Evolutionary conservation across 805 yeast genomes (phyloP).

Genomic region (Ogataea polymorpha): DNA sequence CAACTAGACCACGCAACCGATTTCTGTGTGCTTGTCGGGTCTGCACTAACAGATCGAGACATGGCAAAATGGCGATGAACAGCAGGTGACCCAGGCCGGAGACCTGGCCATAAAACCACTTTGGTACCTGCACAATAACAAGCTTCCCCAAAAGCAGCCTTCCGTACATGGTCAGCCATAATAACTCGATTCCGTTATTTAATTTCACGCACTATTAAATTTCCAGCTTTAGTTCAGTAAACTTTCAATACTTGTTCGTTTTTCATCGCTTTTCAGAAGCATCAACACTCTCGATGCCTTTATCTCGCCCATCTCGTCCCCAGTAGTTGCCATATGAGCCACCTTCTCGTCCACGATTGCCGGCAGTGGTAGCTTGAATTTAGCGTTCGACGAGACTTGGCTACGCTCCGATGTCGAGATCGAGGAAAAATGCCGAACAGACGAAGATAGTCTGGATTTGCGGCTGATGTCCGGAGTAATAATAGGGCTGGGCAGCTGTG

Average conservation of each 20-base stretch:
- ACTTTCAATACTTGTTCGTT: constrained; percentile 20
- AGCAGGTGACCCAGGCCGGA: too few relatives aligned
- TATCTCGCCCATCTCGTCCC: neutral
- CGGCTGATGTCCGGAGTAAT: constrained; percentile 15
- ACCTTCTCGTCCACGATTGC: constrained; percentile 23
- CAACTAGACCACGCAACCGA: constrained; percentile 98
- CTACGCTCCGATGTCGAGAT: neutral
- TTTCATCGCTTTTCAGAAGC: constrained; percentile 18
- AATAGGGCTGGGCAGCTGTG: constrained; percentile 22
- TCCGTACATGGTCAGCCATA: too few relatives aligned
- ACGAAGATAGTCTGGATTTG: neutral
- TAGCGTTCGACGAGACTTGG: neutral
- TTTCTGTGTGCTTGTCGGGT: constrained; percentile 4
- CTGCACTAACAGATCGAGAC: too few relatives aligned
- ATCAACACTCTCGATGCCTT: constrained; percentile 17
- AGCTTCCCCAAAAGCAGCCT: too few relatives aligned
- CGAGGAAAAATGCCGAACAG: constrained; percentile 7
- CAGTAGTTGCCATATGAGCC: neutral
- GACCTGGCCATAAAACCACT: too few relatives aligned
- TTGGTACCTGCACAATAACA: too few relatives aligned
- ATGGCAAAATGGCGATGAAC: too few relatives aligned
- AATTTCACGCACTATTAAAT: neutral
- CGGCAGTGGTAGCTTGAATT: constrained; percentile 27
- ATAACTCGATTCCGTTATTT: too few relatives aligned
- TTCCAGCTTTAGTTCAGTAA: constrained; percentile 14